phyloP scores from a whole-genome alignment of 78 protist genomes.

The Chrysochromulina parva region DNA sequence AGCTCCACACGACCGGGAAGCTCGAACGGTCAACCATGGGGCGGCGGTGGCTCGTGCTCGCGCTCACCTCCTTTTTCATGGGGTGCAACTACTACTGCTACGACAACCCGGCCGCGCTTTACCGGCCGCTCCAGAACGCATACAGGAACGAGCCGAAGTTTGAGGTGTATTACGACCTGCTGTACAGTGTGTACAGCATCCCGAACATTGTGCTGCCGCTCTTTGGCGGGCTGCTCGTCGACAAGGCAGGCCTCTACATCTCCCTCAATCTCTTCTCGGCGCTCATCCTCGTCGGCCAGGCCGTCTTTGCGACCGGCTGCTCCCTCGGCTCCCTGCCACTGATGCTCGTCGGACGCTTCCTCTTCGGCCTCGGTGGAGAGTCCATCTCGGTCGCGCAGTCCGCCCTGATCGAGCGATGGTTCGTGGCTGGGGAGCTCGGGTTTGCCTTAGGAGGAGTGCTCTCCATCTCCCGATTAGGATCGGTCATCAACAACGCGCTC shows the following conservation, averaged over 20 bases:
- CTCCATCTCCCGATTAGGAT: not conserved
- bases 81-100: not conserved
- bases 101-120: conserved; percentile 1
- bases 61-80: not conserved
- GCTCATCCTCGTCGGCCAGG: too few relatives aligned
- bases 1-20: too few relatives aligned
- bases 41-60: not conserved
- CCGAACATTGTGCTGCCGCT: not conserved
- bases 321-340: not conserved
- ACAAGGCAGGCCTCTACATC: not conserved
- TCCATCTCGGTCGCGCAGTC: not conserved
- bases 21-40: too few relatives aligned
- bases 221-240: not conserved
- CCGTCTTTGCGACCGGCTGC: not conserved
- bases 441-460: not conserved
- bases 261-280: not conserved
- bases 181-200: not conserved
- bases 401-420: not conserved
- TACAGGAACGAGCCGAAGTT: not conserved
- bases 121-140: not conserved
- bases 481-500: not conserved
- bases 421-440: not conserved
- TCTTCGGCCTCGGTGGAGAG: not conserved
- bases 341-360: not conserved
- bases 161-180: not conserved